phyloP scores from a whole-genome alignment of 805 yeast genomes.

The Schwanniomyces sp. region DNA sequence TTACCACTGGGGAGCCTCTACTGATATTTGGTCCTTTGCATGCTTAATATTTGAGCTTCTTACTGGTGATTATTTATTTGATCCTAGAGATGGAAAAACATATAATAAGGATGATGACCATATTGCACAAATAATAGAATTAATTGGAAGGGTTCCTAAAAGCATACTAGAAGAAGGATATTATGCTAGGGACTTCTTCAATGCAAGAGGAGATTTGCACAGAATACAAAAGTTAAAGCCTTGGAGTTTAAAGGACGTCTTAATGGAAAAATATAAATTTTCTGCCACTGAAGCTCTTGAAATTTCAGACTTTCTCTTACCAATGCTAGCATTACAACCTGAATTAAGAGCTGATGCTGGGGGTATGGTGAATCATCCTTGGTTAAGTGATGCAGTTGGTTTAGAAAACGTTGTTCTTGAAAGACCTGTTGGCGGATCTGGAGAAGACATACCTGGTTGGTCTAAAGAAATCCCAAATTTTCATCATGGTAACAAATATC shows the following conservation, averaged over 20 bases:
- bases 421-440: conserved; percentile 75
- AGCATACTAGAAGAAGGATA: conserved; percentile 58
- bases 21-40: conserved; percentile 96
- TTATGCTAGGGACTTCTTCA: conserved; percentile 62
- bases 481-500: conserved; percentile 3
- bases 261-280: conserved; percentile 82
- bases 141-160: conserved; percentile 68
- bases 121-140: conserved; percentile 89
- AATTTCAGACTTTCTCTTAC: conserved; percentile 73
- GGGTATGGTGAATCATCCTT: conserved; percentile 84
- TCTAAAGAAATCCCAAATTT: conserved; percentile 45
- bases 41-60: conserved; percentile 86
- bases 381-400: conserved; percentile 79
- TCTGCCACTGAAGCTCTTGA: conserved; percentile 65
- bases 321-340: conserved; percentile 83
- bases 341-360: conserved; percentile 91
- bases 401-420: conserved; percentile 69
- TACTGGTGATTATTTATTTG: conserved; percentile 93
- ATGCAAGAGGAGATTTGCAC: conserved; percentile 67
- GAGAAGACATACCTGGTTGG: conserved; percentile 94
- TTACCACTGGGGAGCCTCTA: conserved; percentile 89
- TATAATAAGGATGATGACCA: conserved; percentile 94
- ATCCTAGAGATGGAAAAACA: conserved; percentile 75
- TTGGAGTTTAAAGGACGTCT: conserved; percentile 83
- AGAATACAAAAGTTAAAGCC: conserved; percentile 81